phyloP scores from a whole-genome alignment of 2,329 filamentous ascomycete species.

The Plenodomus tracheiphilus region DNA sequence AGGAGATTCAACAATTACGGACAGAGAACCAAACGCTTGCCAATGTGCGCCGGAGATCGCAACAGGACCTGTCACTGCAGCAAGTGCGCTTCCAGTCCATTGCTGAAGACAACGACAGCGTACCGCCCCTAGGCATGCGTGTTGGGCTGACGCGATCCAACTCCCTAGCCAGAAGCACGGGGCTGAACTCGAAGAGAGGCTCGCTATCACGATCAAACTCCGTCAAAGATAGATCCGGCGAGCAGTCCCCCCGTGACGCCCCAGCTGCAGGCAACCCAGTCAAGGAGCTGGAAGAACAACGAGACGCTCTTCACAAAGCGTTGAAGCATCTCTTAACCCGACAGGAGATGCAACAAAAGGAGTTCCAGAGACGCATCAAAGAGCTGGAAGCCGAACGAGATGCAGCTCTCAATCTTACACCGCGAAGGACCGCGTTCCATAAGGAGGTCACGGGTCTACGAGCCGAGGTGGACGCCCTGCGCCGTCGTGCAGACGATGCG shows the following conservation, averaged over 20 bases:
- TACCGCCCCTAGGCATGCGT: constrained; percentile 32
- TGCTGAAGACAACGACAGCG: constrained; percentile 58
- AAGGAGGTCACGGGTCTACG: constrained; percentile 78
- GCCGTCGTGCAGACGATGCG: constrained; percentile 87
- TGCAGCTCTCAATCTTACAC: constrained; percentile 68
- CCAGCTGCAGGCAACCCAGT: constrained; percentile 50
- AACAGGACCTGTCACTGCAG: constrained; percentile 51
- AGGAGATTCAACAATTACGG: constrained; percentile 68
- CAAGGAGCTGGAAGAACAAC: constrained; percentile 91
- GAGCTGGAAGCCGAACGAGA: constrained; percentile 78
- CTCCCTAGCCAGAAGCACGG: constrained; percentile 64
- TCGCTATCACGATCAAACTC: constrained; percentile 58
- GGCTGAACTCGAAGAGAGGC: constrained; percentile 44
- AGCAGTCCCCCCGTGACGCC: constrained; percentile 61
- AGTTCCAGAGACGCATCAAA: constrained; percentile 79
- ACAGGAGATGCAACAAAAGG: constrained; percentile 80
- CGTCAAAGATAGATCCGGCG: constrained; percentile 41
- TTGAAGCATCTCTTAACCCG: constrained; percentile 83
- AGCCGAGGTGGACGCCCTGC: constrained; percentile 80
- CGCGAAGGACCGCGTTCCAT: constrained; percentile 78
- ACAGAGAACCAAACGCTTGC: constrained; percentile 65
- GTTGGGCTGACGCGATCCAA: constrained; percentile 66
- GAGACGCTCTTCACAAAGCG: constrained; percentile 87
- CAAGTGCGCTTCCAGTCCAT: constrained; percentile 62
- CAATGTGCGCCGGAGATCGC: constrained; percentile 51